Evolutionary conservation across 176 grass and related monocot species (phyloP), one percentile per base, ranked within the genome.

Genomic region (Oryza coarctata): DNA sequence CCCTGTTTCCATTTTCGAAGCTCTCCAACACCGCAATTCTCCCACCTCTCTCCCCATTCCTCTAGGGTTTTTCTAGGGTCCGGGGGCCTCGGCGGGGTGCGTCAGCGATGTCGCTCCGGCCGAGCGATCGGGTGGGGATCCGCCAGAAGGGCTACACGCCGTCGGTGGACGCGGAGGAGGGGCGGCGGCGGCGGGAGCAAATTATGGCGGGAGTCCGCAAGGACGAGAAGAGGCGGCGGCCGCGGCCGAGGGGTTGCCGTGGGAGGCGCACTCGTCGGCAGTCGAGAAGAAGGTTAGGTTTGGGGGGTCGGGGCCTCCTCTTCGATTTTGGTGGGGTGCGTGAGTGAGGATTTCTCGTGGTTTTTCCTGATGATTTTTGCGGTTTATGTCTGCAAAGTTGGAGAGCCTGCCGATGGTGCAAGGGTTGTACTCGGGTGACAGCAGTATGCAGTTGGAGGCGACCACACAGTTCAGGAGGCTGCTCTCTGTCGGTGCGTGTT

Each of bases 81-180:
- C 3, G 17, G 65, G 33, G 33, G 17, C 9, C 45, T 49, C 45
- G 15, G 45, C 32, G 52, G 11, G 36, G 65, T 18, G 5, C n/a
- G 27, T 18, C 50, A 12, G 58, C 61, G 52, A 93, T 93, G 91
- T 93, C 85, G 44, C 81, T 93, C 67, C 86, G 91, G 77, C 91
- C 87, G 49, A 93, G 61, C 84, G 87, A 93, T 35, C 73, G 69
- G 73, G 73, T 68, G 73, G 77, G 79, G 87, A 27, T 65, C 76
- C 80, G 91, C 29, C 84, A 85, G 47, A 79, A 83, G 60, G 71
- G 62, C 64, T 93, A 87, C 87, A 93, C 90, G 91, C 58, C 80
- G 44, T 83, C 91, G 45, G 82, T 90, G 61, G 82, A 77, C 17
- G 85, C 68, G 10, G 91, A 58, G 25, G 82, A 88, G 30, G 91